Evolutionary conservation across 768 basidiomycete genomes (phyloP), one percentile per base, ranked within the genome.

Genomic region (Tephrocybe rancida): DNA sequence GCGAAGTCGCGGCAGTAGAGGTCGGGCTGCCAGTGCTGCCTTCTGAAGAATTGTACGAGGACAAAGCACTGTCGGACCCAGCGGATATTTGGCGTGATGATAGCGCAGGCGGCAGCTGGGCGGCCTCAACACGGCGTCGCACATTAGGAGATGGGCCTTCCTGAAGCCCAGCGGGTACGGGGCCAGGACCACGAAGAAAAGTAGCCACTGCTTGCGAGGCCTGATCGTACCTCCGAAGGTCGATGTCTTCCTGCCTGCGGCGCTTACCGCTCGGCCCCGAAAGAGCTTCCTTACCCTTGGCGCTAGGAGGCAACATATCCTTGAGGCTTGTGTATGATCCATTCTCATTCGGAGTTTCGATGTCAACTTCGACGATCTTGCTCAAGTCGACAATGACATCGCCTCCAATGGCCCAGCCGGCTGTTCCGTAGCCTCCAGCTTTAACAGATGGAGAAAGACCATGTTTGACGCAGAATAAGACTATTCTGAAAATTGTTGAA

Each of bases 381-480:
- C 78, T 82, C 44, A 96, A 70, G 71, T 96, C 95, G 59, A 95
- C 69, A 63, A 96, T 85, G 52, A 96, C 75, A 62, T 95, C 88
- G 32, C 95, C 95, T 14, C 85, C 85, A 49, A 95, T 82, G 43
- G 91, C 84, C 89, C 92, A 93, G 1, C 92, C 94, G 9, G 87
- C 91, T 1, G 90, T 95, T 5, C 93, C 95, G 64, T 90, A 95
- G 0, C 95, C 95, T 22, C 95, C 95, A 1, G 91, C 89, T 66
- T 92, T 94, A 61, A 94, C 80, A 8, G 91, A 93, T 5, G 88
- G 82, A 9, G 87, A 84, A 2, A 95, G 72, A 0, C 71, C 70
- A 63, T 93, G 78, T 49, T 83, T 82, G n/a, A 66, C 70, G 64
- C 92, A 95, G 68, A 95, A 94, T 11, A 79, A 59, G 52, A 96